Evolutionary conservation across 805 yeast species (phyloP).

Genomic region (Brettanomyces naardenensis): DNA sequence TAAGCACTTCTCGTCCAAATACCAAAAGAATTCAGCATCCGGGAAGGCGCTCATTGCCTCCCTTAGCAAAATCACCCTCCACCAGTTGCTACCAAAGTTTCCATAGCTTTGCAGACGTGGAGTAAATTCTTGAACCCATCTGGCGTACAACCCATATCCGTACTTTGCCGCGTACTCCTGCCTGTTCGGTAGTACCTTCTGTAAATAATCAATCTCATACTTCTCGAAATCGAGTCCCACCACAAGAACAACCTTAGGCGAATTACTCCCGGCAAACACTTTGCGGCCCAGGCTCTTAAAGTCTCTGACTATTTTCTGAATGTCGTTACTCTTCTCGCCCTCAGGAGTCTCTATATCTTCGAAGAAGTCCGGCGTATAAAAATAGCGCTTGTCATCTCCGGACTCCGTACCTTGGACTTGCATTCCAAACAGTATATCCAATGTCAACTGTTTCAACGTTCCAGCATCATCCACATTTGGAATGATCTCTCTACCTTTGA

Average conservation of each 20-base stretch:
- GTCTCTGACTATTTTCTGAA: conserved; percentile 29
- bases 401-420: conserved; percentile 34
- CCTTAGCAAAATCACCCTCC: conserved; percentile 53
- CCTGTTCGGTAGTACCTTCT: conserved; percentile 73
- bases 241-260: conserved; percentile 69
- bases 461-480: conserved; percentile 75
- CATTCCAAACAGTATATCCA: conserved; percentile 42
- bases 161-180: conserved; percentile 81
- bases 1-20: conserved; percentile 67
- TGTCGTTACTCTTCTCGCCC: conserved; percentile 37
- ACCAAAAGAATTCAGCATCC: conserved; percentile 85
- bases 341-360: conserved; percentile 38
- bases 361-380: conserved; percentile 31
- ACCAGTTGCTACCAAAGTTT: conserved; percentile 46
- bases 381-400: conserved; percentile 27
- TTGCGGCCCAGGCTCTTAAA: conserved; percentile 63
- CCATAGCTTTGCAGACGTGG: conserved; percentile 46
- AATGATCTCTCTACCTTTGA: conserved; percentile 48
- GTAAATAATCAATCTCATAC: conserved; percentile 50
- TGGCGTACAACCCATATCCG: conserved; percentile 72
- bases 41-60: conserved; percentile 96
- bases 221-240: conserved; percentile 71
- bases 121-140: conserved; percentile 80
- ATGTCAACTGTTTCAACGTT: conserved; percentile 46
- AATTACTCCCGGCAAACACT: conserved; percentile 32